Conservation (phyloP, 2,329 filamentous ascomycete genomes). For the Shiraia bambusicola region DNA sequence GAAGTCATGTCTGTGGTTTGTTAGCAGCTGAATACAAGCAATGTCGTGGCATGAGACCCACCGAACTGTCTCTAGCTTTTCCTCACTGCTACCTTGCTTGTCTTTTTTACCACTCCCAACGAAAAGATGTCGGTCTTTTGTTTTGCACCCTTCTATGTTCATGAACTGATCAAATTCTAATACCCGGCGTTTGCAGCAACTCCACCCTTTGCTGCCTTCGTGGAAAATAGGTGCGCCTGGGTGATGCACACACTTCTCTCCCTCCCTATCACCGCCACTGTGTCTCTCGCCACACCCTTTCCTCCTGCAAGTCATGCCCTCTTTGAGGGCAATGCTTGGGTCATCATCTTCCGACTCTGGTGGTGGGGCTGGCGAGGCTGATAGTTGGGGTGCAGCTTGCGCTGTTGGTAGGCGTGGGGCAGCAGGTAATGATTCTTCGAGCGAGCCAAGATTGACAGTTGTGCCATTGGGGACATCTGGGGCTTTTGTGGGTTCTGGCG, state of each 20-base stretch:
- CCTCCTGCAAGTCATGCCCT: constrained; percentile 75
- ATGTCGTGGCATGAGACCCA: constrained; percentile 38
- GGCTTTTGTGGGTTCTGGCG: constrained; percentile 50
- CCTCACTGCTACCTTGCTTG: constrained; percentile 63
- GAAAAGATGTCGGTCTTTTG: constrained; percentile 80
- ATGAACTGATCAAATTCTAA: constrained; percentile 98
- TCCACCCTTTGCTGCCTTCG: constrained; percentile 96
- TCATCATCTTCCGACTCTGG: constrained; percentile 80
- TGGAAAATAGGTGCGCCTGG: constrained; percentile 92
- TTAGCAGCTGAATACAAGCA: constrained; percentile 7
- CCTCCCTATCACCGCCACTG: constrained; percentile 54
- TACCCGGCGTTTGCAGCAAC: constrained; percentile 92
- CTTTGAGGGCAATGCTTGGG: constrained; percentile 68
- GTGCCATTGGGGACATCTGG: constrained; percentile 48
- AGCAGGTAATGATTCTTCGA: constrained; percentile 33
- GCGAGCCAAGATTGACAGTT: constrained; percentile 33
- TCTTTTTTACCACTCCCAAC: constrained; percentile 74
- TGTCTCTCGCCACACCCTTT: constrained; percentile 71
- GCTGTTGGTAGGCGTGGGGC: constrained; percentile 37
- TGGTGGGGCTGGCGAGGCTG: constrained; percentile 37
- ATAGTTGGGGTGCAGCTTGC: constrained; percentile 27
- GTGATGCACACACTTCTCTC: constrained; percentile 82
- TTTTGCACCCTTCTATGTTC: constrained; percentile 89
- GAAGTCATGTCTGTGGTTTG: constrained; percentile 70
- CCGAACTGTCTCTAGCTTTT: constrained; percentile 76